Evolutionary conservation across 768 basidiomycete species (phyloP), one percentile per base, ranked within the genome.

Genomic region (Holtermannia corniformis): DNA sequence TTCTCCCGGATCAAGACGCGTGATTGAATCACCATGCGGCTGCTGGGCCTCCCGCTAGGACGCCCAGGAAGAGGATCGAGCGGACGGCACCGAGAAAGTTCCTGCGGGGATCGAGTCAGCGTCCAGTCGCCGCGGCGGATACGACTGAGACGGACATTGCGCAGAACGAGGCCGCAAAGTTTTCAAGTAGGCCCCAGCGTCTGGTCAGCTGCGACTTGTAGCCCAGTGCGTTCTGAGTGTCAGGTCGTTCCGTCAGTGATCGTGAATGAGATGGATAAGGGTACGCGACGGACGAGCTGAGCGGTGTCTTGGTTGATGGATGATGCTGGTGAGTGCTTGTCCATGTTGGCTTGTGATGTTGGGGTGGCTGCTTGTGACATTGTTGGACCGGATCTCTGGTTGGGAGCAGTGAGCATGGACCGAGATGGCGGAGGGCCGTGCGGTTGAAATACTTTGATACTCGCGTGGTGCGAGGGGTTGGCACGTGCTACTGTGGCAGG

Each of bases 151-250:
- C 48, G 23, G 13, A 37, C 56, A 57, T 52, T 12, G 56, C 56
- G 41, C 56, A 57, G 47, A 57, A 57, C 13, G 51, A 47, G 13
- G 50, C 56, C 13, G 56, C 56, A 28, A 57, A 57, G n/a, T 40
- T 43, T 41, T 57, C 56, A 11, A 52, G 4, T 3, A 10, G n/a
- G 13, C 50, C 28, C 56, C 56, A 57, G 49, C 56, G 50, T 14
- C 56, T 37, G 26, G 56, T 47, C 26, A 57, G 56, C 27, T 51
- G 46, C 4, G 56, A 43, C 47, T 52, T 57, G 56, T 57, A 57
- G 5, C 56, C 56, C 22, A 57, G 49, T 21, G 44, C 20, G 2
- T 50, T 51, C 52, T 53, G 46, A 45, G 22, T 16, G 23, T 3
- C 13, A 5, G n/a, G 24, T 42, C 49, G 21, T 5, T 25, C 19